phyloP scores from a whole-genome alignment of 495 filamentous ascomycete species.

The Penicillium canariense region DNA sequence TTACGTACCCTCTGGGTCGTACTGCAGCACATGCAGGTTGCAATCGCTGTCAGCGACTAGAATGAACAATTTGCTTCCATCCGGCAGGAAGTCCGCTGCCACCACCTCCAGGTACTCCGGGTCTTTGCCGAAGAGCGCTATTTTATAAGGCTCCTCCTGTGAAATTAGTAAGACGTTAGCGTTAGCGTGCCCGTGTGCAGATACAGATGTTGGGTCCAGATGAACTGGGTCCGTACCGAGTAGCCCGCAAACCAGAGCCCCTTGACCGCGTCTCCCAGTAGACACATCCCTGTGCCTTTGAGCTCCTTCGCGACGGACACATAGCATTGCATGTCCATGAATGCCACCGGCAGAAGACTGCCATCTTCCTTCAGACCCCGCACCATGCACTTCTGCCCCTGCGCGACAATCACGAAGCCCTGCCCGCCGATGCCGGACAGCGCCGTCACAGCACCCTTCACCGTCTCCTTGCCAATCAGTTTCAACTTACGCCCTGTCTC shows the following conservation, averaged over 20 bases:
- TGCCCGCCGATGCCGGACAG: constrained; percentile 86
- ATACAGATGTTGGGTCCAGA: constrained; percentile 4
- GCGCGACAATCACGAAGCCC: constrained; percentile 84
- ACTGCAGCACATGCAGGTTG: constrained; percentile 84
- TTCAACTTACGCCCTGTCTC: constrained; percentile 84
- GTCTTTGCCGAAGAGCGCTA: constrained; percentile 90
- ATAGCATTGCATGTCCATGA: constrained; percentile 96
- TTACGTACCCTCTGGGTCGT: constrained; percentile 78
- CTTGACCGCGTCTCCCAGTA: constrained; percentile 86
- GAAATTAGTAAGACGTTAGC: neutral
- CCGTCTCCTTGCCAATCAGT: constrained; percentile 81
- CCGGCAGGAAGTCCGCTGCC: constrained; percentile 83
- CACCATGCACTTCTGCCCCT: constrained; percentile 97
- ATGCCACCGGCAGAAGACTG: constrained; percentile 86
- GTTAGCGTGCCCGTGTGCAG: neutral
- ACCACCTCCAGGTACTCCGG: constrained; percentile 72
- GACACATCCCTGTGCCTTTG: constrained; percentile 73
- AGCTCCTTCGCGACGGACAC: constrained; percentile 79
- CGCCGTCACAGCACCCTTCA: constrained; percentile 90
- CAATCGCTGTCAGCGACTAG: constrained; percentile 81
- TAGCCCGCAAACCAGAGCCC: constrained; percentile 95
- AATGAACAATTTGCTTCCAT: constrained; percentile 78
- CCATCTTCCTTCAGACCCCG: constrained; percentile 93
- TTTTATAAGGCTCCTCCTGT: constrained; percentile 86
- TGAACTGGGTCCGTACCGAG: constrained; percentile 59